Evolutionary conservation across 352 stramenopile species (phyloP), one percentile per base, ranked within the genome.

Genomic region (Saprolegnia diclina): DNA sequence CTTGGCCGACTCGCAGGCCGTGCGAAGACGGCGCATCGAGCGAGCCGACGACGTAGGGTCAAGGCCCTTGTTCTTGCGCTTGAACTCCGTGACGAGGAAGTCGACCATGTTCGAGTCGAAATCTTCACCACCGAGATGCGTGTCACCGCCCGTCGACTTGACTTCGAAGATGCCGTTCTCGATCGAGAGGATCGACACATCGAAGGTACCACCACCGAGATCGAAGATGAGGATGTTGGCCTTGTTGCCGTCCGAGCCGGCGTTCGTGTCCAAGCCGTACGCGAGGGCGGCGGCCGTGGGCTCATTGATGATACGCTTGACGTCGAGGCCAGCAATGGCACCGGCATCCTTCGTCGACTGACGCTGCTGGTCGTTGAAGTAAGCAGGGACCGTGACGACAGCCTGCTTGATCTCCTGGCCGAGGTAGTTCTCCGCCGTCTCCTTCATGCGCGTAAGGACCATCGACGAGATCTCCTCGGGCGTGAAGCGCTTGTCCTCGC

Each of bases 1-100:
- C 90, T 99, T 99, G n/a, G 96, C 96, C 71, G 95, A 93, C 85
- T 99, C 96, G 84, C 95, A 99, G 32, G 93, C 93, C 68, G 95
- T 99, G 61, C 95, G 90, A 22, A 99, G 88, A 86, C 95, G 91
- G 71, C 94, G 90, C 76, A 98, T 91, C 61, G 95, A 89, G 77
- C 95, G 89, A 64, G 96, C 73, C 79, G 97, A 97, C 18, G 79
- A 98, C 95, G 67, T 35, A n/a, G 29, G 82, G 71, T 97, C 88
- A 75, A 97, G 97, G 26, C 76, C 64, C 29, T 35, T 35, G 74
- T 79, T 53, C 76, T 92, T 87, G 56, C 76, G 70, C 80, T 95
- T 95, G 82, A 97, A 97, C 75, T 97, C 89, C n/a, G 76, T 57
- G n/a, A 85, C 71, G 56, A 94, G 96, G 79, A 92, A 85, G 59